Conservation (phyloP, 73 alveolate species). For the Paramecium pentaurelia region DNA sequence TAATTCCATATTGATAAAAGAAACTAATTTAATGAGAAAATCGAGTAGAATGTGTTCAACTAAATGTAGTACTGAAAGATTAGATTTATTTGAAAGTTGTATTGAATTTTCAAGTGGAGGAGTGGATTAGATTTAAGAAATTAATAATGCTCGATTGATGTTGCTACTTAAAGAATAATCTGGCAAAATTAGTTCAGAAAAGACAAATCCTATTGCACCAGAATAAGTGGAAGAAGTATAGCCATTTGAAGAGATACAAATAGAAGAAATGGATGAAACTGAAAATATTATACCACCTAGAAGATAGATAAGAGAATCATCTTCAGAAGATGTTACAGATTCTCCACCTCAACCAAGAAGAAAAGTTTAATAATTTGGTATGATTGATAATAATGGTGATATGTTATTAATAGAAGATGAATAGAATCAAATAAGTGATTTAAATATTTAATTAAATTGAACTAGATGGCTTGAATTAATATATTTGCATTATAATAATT, state of each 20-base stretch:
- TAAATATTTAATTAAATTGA: background rate
- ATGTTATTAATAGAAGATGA: background rate
- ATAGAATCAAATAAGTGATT: background rate
- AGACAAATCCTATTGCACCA: background rate
- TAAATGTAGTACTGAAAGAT: slow-evolving; percentile 9
- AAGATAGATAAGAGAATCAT: slow-evolving; percentile 3
- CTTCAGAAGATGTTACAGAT: background rate
- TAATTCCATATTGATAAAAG: background rate
- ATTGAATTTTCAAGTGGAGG: background rate
- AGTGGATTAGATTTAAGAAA: background rate
- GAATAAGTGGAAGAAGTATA: background rate
- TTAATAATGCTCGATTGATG: background rate
- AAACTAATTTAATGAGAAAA: background rate
- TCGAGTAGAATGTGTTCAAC: slow-evolving; percentile 11
- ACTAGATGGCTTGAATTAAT: background rate
- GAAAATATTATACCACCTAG: background rate
- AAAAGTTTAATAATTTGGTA: background rate
- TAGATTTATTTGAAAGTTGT: slow-evolving; percentile 3
- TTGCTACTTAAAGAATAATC: background rate
- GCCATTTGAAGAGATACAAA: background rate
- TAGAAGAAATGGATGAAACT: background rate
- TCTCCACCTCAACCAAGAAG: background rate
- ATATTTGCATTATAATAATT: background rate
- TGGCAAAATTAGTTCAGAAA: background rate
- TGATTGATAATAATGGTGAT: background rate